These are phyloP conservation scores for Asterochloris sp. DNA, from an alignment of 139 green algal species.

Conservation along the genomic window DNA sequence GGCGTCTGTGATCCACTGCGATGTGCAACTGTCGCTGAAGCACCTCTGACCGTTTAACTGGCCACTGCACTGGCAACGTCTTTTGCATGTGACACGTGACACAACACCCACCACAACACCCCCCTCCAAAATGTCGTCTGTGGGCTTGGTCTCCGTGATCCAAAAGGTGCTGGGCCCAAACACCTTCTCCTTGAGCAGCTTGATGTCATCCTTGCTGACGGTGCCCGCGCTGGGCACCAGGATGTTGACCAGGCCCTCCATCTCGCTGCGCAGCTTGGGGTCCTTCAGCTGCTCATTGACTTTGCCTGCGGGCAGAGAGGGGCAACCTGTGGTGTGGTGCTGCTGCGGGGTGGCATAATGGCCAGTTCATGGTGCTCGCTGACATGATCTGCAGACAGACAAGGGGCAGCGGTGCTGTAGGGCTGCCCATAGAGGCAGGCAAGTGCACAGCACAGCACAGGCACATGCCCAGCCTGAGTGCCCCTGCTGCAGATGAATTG, in stretches of 20 bases:
- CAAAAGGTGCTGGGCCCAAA: slow-evolving; percentile 80
- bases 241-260: slow-evolving; percentile 58
- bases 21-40: too few species aligned
- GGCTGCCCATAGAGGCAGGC: too few species aligned
- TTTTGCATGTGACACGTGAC: not conserved
- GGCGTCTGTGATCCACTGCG: too few species aligned
- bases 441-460: too few species aligned
- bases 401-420: too few species aligned
- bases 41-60: not conserved
- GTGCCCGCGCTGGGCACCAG: slow-evolving; percentile 22
- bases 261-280: slow-evolving; percentile 43
- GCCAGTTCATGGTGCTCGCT: too few species aligned
- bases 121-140: slow-evolving; percentile 35
- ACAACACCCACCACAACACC: slow-evolving; percentile 33
- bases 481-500: too few species aligned
- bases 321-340: too few species aligned
- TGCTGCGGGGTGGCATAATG: too few species aligned
- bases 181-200: slow-evolving; percentile 61
- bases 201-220: slow-evolving; percentile 37
- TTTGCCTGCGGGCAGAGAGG: not conserved
- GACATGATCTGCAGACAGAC: too few species aligned
- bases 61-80: not conserved
- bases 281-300: not conserved
- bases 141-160: slow-evolving; percentile 69
- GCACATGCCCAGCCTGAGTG: too few species aligned